phyloP scores from a whole-genome alignment of 108 stramenopile species.

The Parietichytrium sp. region DNA sequence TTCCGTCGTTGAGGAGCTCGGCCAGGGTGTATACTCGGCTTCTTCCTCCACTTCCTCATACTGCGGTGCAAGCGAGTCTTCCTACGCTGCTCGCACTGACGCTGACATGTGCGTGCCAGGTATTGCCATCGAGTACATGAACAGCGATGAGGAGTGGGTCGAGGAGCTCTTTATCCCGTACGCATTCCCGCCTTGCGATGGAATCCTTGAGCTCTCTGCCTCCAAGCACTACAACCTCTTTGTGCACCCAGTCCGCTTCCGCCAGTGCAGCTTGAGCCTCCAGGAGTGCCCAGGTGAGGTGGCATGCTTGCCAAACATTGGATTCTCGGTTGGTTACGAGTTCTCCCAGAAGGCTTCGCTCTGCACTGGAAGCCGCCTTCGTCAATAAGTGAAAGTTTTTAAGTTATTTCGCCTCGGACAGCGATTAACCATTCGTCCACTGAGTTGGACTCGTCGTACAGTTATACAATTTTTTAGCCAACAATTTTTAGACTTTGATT shows the following conservation, averaged over 20 bases:
- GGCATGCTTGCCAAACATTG: too few species aligned
- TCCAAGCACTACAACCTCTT: background rate
- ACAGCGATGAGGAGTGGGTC: background rate
- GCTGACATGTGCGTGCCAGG: conserved; percentile 27
- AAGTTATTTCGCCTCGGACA: too few species aligned
- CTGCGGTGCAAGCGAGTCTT: background rate
- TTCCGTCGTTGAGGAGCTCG: background rate
- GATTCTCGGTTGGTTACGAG: conserved; percentile 9
- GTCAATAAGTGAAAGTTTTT: too few species aligned
- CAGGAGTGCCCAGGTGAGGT: background rate
- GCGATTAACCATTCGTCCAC: too few species aligned
- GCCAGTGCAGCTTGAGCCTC: background rate
- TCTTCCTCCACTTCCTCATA: background rate
- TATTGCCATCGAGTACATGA: conserved; percentile 13
- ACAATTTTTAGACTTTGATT: too few species aligned
- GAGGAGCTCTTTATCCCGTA: background rate
- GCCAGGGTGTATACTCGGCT: background rate
- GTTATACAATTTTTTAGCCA: too few species aligned
- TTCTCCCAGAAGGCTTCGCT: background rate
- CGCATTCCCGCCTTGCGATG: background rate
- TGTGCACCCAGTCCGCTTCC: background rate
- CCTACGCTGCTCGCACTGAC: background rate
- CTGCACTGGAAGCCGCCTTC: too few species aligned
- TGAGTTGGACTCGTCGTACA: too few species aligned
- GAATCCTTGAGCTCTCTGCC: background rate